Percentiles rank a stretch among this genome's conserved stretches.
Conservation (phyloP, 352 stramenopile species). For the Phytophthora ohioensis region DNA sequence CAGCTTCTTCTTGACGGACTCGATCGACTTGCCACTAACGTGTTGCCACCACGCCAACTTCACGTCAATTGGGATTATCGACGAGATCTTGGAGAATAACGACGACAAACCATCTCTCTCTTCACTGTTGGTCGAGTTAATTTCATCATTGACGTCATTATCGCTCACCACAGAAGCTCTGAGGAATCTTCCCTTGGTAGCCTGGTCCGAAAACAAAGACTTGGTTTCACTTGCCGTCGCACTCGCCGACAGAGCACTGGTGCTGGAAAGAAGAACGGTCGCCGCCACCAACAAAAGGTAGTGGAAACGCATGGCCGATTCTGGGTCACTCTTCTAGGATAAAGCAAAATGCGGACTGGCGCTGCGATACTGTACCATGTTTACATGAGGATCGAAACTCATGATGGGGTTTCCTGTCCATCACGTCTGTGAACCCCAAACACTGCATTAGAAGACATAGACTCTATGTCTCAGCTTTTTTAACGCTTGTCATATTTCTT, state of each 20-base stretch:
- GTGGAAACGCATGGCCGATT: background rate
- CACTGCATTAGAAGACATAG: too few species aligned
- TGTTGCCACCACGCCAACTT: background rate
- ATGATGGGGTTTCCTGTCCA: too few species aligned
- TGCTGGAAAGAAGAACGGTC: background rate
- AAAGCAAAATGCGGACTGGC: background rate
- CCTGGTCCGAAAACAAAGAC: too few species aligned
- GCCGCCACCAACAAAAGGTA: background rate
- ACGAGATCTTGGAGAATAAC: background rate
- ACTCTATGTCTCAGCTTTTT: too few species aligned
- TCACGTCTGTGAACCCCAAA: too few species aligned
- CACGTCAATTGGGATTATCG: background rate
- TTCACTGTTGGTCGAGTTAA: background rate
- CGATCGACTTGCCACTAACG: background rate
- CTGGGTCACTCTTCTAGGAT: background rate
- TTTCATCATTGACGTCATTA: background rate
- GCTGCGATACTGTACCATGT: too few species aligned
- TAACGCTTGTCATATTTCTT: too few species aligned
- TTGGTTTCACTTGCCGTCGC: background rate
- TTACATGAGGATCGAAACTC: too few species aligned
- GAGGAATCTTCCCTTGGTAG: too few species aligned
- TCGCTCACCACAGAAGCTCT: background rate
- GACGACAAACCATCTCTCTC: background rate
- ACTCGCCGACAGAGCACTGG: background rate
- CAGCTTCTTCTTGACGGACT: slow-evolving; percentile 1